phyloP scores from a whole-genome alignment of 805 yeast genomes.

The Lachancea thermotolerans region DNA sequence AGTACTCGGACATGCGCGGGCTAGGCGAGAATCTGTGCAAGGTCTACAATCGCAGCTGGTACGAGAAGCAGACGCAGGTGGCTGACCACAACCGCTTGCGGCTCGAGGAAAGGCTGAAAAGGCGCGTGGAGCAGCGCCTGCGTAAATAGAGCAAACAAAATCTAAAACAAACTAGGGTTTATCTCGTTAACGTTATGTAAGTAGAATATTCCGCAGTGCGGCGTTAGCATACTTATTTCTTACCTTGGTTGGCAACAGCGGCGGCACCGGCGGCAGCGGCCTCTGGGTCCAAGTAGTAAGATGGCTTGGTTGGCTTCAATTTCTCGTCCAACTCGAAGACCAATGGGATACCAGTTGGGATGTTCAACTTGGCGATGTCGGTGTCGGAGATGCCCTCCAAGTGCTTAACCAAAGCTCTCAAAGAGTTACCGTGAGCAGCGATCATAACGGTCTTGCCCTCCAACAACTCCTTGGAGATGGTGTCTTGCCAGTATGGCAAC shows the following conservation, averaged over 20 bases:
- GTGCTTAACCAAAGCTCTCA: constrained; percentile 94
- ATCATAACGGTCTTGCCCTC: constrained; percentile 84
- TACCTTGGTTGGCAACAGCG: constrained; percentile 96
- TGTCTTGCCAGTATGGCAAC: constrained; percentile 95
- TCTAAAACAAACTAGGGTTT: constrained; percentile 4
- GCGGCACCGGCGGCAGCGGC: constrained; percentile 99
- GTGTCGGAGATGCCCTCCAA: constrained; percentile 88
- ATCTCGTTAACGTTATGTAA: constrained; percentile 9
- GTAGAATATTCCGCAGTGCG: background rate
- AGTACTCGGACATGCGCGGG: constrained; percentile 17
- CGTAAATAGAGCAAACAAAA: constrained; percentile 2
- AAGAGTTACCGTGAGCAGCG: constrained; percentile 98
- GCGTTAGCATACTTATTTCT: constrained; percentile 24
- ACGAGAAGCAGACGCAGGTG: constrained; percentile 5
- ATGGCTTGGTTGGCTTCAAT: constrained; percentile 84
- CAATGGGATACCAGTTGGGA: constrained; percentile 98
- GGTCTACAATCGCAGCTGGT: constrained; percentile 12
- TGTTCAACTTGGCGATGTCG: constrained; percentile 89
- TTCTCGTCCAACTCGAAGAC: constrained; percentile 88
- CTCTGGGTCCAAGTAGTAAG: constrained; percentile 97
- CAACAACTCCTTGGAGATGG: constrained; percentile 75
- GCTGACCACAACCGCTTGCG: constrained; percentile 14
- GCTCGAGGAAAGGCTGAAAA: constrained; percentile 22
- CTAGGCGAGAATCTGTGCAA: constrained; percentile 21
- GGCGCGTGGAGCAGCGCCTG: constrained; percentile 18